These are phyloP conservation scores for Elsinoe necatrix DNA, from an alignment of 2,329 filamentous ascomycete species.

Conservation along the genomic window DNA sequence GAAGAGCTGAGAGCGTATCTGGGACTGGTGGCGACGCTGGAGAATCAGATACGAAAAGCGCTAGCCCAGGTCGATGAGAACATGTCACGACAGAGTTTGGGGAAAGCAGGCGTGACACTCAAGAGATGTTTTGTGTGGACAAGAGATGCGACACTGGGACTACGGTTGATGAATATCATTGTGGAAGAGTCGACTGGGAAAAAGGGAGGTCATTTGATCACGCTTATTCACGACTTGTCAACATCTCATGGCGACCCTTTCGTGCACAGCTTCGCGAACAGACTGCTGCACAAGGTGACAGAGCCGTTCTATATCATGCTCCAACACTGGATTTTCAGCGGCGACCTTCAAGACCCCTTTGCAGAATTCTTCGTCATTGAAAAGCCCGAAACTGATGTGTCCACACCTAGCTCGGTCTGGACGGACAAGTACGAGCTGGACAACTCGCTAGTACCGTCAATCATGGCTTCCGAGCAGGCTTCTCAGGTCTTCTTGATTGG, in stretches of 20 bases:
- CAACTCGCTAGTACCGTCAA: slow-evolving; percentile 79
- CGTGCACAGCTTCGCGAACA: slow-evolving; percentile 85
- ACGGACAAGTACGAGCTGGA: slow-evolving; percentile 92
- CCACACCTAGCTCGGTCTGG: slow-evolving; percentile 82
- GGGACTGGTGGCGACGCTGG: slow-evolving; percentile 80
- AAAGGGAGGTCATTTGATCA: slow-evolving; percentile 85
- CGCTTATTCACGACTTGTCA: slow-evolving; percentile 86
- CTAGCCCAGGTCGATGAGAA: slow-evolving; percentile 63
- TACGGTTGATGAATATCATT: slow-evolving; percentile 87
- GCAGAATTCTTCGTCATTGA: slow-evolving; percentile 92
- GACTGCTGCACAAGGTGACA: slow-evolving; percentile 77
- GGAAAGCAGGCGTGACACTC: slow-evolving; percentile 82
- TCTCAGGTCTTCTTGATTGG: slow-evolving; percentile 96
- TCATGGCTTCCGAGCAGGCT: slow-evolving; percentile 87
- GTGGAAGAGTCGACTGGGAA: slow-evolving; percentile 81
- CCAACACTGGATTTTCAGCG: slow-evolving; percentile 95
- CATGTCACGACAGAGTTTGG: slow-evolving; percentile 57
- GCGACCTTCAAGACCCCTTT: slow-evolving; percentile 93
- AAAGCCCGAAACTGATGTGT: slow-evolving; percentile 51
- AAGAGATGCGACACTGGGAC: slow-evolving; percentile 87
- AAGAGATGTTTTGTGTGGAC: slow-evolving; percentile 98
- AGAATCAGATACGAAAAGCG: slow-evolving; percentile 81
- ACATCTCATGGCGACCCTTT: slow-evolving; percentile 92
- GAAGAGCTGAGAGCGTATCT: slow-evolving; percentile 83
- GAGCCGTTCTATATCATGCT: slow-evolving; percentile 95